Percentiles rank a stretch among this genome's conserved stretches.
Evolutionary conservation across 148 eudicot genomes (phyloP).

Genomic region (Spergularia marina): DNA sequence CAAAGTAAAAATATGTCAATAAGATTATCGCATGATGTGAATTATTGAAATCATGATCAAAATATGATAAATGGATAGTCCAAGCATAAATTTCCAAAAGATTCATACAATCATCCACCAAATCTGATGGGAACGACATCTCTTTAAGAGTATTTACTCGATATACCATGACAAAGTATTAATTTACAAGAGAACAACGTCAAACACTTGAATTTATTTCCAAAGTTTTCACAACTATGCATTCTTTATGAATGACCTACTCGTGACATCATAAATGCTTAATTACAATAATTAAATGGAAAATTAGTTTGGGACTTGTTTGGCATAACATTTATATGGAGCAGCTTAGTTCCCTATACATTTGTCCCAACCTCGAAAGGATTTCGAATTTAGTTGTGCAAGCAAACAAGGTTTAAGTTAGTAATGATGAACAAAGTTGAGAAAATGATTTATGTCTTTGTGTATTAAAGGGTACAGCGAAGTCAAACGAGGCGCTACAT

Average conservation of each 20-base stretch:
- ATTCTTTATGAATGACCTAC: neutral
- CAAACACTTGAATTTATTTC: no score
- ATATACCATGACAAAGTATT: neutral
- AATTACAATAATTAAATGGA: constrained; percentile 3
- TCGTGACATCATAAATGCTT: constrained; percentile 21
- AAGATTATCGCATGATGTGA: neutral
- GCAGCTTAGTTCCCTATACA: constrained; percentile 7
- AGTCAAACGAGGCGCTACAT: constrained; percentile 8
- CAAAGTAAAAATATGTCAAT: no score
- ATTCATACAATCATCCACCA: neutral
- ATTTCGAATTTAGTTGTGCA: constrained; percentile 2
- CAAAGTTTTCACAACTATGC: no score
- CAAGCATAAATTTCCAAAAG: constrained; percentile 20
- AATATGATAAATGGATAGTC: constrained; percentile 2
- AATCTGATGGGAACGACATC: neutral
- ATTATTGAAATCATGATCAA: neutral
- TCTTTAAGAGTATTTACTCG: neutral
- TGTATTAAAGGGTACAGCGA: neutral
- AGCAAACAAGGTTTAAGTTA: neutral
- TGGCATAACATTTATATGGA: neutral
- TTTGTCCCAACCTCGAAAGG: constrained; percentile 2
- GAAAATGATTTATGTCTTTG: constrained; percentile 25
- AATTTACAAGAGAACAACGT: neutral
- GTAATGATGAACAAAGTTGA: constrained; percentile 19
- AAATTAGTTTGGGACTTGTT: neutral